phyloP scores from a whole-genome alignment of 2,329 filamentous ascomycete genomes.

The Monosporascus sp. region DNA sequence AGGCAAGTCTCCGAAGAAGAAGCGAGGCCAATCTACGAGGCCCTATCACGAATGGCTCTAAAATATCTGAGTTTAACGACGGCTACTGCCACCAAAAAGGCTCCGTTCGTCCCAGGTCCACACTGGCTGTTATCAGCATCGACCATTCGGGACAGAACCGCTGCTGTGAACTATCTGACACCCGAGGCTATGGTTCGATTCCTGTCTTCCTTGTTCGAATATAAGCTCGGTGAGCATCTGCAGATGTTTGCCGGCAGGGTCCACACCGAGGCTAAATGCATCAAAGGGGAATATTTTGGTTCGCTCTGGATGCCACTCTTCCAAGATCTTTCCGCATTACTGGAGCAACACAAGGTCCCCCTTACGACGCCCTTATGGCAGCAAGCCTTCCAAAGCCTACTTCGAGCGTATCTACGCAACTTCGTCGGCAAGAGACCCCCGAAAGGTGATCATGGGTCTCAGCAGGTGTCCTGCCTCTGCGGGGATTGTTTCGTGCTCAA shows the following conservation, averaged over 20 bases:
- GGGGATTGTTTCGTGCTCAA: slow-evolving; percentile 19
- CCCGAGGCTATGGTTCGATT: slow-evolving; percentile 6
- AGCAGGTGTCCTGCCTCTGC: slow-evolving; percentile 15
- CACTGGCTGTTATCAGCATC: background rate
- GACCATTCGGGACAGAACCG: background rate
- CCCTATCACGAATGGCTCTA: slow-evolving; percentile 3
- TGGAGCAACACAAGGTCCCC: slow-evolving; percentile 5
- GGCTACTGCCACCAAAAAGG: background rate
- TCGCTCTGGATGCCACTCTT: slow-evolving; percentile 27
- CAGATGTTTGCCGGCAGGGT: slow-evolving; percentile 15
- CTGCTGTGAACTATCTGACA: background rate
- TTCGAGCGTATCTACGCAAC: slow-evolving; percentile 14
- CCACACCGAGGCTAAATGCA: slow-evolving; percentile 1
- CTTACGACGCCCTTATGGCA: slow-evolving; percentile 14
- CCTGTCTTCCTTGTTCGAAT: slow-evolving; percentile 9
- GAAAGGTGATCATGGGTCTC: background rate
- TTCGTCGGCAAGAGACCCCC: slow-evolving; percentile 16
- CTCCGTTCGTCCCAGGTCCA: background rate
- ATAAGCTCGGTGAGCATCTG: slow-evolving; percentile 10
- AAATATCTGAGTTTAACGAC: background rate
- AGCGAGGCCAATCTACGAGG: slow-evolving; percentile 7
- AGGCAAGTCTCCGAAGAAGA: slow-evolving; percentile 3
- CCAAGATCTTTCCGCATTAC: slow-evolving; percentile 8
- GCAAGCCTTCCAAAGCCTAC: slow-evolving; percentile 15
- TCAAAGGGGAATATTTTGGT: slow-evolving; percentile 14